Evolutionary conservation across 2,329 filamentous ascomycete genomes (phyloP).

Genomic region (Pestalotiopsis sp.): DNA sequence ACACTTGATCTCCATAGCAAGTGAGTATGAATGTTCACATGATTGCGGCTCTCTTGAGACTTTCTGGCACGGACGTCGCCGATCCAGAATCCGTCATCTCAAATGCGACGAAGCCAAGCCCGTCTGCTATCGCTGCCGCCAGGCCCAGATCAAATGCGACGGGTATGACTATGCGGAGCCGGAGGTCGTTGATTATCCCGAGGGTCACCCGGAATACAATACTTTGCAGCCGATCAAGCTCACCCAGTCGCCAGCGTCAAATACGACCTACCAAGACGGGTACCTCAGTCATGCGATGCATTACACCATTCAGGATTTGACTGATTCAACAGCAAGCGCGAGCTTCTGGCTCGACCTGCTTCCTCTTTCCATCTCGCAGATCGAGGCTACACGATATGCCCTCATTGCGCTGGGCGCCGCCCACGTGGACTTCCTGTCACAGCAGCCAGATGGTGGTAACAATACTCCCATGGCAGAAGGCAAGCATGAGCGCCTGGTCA

Average conservation of each 20-base stretch:
- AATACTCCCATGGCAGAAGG: neutral
- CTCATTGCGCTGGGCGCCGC: neutral
- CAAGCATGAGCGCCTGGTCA: neutral
- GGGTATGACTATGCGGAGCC: neutral
- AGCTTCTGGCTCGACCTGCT: neutral
- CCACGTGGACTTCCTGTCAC: neutral
- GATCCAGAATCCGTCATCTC: neutral
- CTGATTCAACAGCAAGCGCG: neutral
- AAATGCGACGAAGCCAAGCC: constrained; percentile 8
- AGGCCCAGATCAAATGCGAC: neutral
- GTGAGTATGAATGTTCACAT: neutral
- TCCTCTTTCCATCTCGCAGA: neutral
- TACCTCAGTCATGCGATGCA: neutral
- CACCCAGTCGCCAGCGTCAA: neutral
- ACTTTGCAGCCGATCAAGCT: neutral
- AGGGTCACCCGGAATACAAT: neutral
- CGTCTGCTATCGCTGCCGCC: neutral
- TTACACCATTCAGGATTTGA: neutral
- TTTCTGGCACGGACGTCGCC: neutral
- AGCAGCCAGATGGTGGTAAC: neutral
- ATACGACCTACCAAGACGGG: neutral
- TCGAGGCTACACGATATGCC: neutral
- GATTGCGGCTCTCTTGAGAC: neutral
- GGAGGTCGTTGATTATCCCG: neutral
- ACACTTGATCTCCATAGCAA: neutral